These are phyloP conservation scores for Colletotrichum cereale DNA, from an alignment of 2,329 filamentous ascomycete genomes.

Conservation along the genomic window DNA sequence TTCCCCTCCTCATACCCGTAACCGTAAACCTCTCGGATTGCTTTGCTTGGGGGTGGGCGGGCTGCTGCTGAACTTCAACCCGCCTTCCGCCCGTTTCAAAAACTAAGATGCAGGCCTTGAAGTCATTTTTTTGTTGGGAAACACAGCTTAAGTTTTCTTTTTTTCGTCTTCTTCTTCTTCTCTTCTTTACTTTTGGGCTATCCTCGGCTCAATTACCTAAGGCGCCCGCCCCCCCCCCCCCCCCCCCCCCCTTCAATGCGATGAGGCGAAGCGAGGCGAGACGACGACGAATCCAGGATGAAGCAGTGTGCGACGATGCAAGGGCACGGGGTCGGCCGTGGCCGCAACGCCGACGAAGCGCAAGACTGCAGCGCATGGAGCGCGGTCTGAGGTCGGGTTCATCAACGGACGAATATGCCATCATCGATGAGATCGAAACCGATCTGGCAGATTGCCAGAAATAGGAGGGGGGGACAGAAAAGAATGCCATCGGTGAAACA, in stretches of 20 bases:
- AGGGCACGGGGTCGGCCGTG: slow-evolving; percentile 35
- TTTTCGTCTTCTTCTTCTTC: too few relatives aligned
- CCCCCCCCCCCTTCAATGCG: slow-evolving; percentile 3
- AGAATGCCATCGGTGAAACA: slow-evolving; percentile 25
- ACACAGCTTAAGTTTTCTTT: background rate
- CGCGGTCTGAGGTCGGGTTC: slow-evolving; percentile 32
- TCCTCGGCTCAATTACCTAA: slow-evolving; percentile 33
- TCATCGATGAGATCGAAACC: slow-evolving; percentile 34
- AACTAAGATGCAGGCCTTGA: slow-evolving; percentile 19
- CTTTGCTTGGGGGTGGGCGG: background rate
- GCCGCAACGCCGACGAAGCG: slow-evolving; percentile 34
- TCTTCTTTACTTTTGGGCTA: slow-evolving; percentile 3
- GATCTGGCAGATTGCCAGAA: slow-evolving; percentile 10
- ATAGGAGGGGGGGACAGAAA: slow-evolving; percentile 10
- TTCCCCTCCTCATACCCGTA: slow-evolving; percentile 25
- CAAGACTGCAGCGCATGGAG: slow-evolving; percentile 18
- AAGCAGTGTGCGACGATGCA: slow-evolving; percentile 33
- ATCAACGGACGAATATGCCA: slow-evolving; percentile 34
- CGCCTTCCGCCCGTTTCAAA: slow-evolving; percentile 38
- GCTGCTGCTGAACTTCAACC: slow-evolving; percentile 18
- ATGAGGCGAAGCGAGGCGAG: slow-evolving; percentile 32
- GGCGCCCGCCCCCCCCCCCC: background rate
- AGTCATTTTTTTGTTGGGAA: slow-evolving; percentile 26
- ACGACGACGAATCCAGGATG: slow-evolving; percentile 21
- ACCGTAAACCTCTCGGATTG: slow-evolving; percentile 1